Percentiles rank a stretch among this genome's conserved stretches.
phyloP scores from a whole-genome alignment of 176 grass and related monocot genomes.

The Puccinellia tenuiflora region DNA sequence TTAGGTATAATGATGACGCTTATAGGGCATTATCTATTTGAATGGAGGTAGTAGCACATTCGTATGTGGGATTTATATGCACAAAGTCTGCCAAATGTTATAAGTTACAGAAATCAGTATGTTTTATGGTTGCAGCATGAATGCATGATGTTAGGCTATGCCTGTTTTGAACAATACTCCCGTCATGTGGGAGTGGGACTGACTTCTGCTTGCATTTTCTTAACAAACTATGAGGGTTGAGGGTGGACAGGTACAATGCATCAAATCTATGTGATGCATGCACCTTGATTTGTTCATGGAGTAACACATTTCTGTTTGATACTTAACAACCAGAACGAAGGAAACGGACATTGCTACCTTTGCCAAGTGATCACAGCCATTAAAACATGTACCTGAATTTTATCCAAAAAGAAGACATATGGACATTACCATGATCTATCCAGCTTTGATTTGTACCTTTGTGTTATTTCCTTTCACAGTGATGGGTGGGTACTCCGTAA shows the following conservation, averaged over 20 bases:
- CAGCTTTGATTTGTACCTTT: neutral
- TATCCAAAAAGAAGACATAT: neutral
- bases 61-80: neutral
- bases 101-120: neutral
- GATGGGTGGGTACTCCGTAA: neutral
- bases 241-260: neutral
- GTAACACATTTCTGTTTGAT: neutral
- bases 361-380: neutral
- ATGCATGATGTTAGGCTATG: neutral
- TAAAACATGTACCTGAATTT: neutral
- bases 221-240: neutral
- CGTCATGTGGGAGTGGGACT: neutral
- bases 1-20: neutral
- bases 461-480: neutral
- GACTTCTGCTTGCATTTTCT: neutral
- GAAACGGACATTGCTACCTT: neutral
- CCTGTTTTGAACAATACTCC: neutral
- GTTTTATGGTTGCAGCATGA: neutral
- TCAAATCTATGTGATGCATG: neutral
- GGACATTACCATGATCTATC: neutral
- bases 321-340: neutral
- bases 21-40: neutral
- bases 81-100: neutral
- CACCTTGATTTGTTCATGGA: neutral
- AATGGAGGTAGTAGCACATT: neutral